A percentile compares a stretch with the other conserved stretches of the same genome.
Evolutionary conservation across 306 rosid species (phyloP).

Genomic region (Fragaria ananassa): DNA sequence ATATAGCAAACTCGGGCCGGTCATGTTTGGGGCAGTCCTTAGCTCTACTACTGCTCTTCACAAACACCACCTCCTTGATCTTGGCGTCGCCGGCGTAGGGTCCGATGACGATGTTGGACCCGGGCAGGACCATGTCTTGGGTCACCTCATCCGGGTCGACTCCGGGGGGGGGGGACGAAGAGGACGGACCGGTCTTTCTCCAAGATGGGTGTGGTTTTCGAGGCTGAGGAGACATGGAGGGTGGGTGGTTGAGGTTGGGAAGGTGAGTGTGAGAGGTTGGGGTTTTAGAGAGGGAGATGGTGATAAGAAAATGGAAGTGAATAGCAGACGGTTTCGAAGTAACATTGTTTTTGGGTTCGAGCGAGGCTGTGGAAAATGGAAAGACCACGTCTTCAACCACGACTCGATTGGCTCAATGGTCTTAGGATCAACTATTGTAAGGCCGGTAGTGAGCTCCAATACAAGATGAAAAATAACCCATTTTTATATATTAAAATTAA

Average conservation of each 20-base stretch:
- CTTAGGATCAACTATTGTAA: too few relatives aligned
- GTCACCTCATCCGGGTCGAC: constrained; percentile 50
- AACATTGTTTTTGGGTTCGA: constrained; percentile 15
- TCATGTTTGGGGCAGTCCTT: constrained; percentile 73
- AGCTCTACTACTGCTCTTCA: constrained; percentile 75
- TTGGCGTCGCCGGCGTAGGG: constrained; percentile 84
- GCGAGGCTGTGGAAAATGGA: background rate
- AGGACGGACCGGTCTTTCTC: constrained; percentile 36
- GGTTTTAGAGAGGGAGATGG: constrained; percentile 19
- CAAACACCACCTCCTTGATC: constrained; percentile 71
- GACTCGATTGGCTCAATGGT: background rate
- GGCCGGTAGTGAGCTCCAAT: too few relatives aligned
- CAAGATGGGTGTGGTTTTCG: constrained; percentile 33
- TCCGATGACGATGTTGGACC: constrained; percentile 77
- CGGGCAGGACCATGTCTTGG: constrained; percentile 67
- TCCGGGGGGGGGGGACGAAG: constrained; percentile 76
- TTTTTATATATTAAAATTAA: too few relatives aligned
- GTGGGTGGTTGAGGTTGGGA: constrained; percentile 38
- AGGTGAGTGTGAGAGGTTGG: constrained; percentile 24
- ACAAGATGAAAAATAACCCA: too few relatives aligned
- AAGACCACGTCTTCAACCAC: background rate
- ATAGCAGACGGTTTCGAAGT: constrained; percentile 42
- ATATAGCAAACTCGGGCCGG: constrained; percentile 77
- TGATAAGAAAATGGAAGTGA: constrained; percentile 22
- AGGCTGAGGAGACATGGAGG: constrained; percentile 33